Evolutionary conservation across 768 basidiomycete species (phyloP), one percentile per base, ranked within the genome.

Genomic region (Hericium erinaceus): DNA sequence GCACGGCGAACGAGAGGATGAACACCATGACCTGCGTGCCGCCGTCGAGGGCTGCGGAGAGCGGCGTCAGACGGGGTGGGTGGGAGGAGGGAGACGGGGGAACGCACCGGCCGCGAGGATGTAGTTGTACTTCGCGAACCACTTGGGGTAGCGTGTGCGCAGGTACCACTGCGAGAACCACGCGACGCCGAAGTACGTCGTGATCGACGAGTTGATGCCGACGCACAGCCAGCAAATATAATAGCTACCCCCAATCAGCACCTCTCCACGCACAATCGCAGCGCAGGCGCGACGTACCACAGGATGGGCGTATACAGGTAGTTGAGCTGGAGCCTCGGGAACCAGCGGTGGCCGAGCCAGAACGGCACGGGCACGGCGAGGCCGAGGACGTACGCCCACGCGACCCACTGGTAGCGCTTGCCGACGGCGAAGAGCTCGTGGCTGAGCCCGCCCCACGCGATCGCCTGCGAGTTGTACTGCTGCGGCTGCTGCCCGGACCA

Each of bases 351-450:
- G 18, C 65, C 59, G 46, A 81, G 58, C 77, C 77, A 81, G 74
- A 81, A 81, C 1, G 80, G 80, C 40, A 82, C 63, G 1, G 80
- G 81, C 2, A 79, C 73, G 44, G 74, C 66, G 57, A 82, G 74
- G 9, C 80, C 80, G 52, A 80, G 62, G 24, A 77, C 49, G 61
- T 78, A 78, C 2, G 73, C 73, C 71, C 73, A 74, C 1, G 79
- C 73, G 41, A 80, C 78, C 67, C 77, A 77, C 55, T 77, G 72
- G 66, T 81, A 81, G 20, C 61, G 61, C 48, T 60, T 60, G 6
- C 59, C 61, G 11, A n/a, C 4, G 20, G 57, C 52, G 55, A 63
- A 63, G 39, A 63, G 59, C 39, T 62, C 61, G 46, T 58, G 58
- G 20, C 44, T 26, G 16, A 62, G 57, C 3, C 75, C 80, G 41